Conservation (phyloP, 805 yeast genomes). For the Nematodospora valgi region DNA sequence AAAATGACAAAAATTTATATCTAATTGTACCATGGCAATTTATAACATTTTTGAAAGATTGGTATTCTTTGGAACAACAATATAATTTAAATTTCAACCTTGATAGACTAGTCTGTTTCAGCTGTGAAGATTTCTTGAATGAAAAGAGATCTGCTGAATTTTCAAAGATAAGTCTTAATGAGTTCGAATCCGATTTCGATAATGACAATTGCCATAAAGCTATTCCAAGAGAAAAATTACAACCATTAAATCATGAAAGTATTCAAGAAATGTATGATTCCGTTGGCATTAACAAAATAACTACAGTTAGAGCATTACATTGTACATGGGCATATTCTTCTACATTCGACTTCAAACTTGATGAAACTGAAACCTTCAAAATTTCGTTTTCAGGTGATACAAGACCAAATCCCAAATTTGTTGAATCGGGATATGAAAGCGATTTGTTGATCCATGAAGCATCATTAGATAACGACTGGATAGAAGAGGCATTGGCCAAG, state of each 20-base stretch:
- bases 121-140: slow-evolving; percentile 55
- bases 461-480: slow-evolving; percentile 76
- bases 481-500: slow-evolving; percentile 75
- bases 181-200: slow-evolving; percentile 32
- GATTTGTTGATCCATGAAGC: slow-evolving; percentile 91
- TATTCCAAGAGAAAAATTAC: slow-evolving; percentile 20
- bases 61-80: slow-evolving; percentile 50
- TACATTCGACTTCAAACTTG: slow-evolving; percentile 53
- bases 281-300: slow-evolving; percentile 41
- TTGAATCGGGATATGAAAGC: slow-evolving; percentile 59
- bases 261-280: slow-evolving; percentile 38
- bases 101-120: slow-evolving; percentile 46
- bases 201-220: slow-evolving; percentile 13
- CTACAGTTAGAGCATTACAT: slow-evolving; percentile 77
- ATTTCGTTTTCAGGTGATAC: slow-evolving; percentile 95
- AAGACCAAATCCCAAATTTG: slow-evolving; percentile 70
- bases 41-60: slow-evolving; percentile 62
- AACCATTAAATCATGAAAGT: slow-evolving; percentile 21
- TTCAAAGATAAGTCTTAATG: slow-evolving; percentile 20
- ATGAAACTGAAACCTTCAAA: slow-evolving; percentile 43
- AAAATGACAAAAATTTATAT: slow-evolving; percentile 38
- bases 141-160: slow-evolving; percentile 28
- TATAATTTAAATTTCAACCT: slow-evolving; percentile 27
- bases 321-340: slow-evolving; percentile 74
- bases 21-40: slow-evolving; percentile 77